Base-by-base conservation (phyloP, 1,284 basidiomycete genomes). In the Malassezia cuniculi region DNA sequence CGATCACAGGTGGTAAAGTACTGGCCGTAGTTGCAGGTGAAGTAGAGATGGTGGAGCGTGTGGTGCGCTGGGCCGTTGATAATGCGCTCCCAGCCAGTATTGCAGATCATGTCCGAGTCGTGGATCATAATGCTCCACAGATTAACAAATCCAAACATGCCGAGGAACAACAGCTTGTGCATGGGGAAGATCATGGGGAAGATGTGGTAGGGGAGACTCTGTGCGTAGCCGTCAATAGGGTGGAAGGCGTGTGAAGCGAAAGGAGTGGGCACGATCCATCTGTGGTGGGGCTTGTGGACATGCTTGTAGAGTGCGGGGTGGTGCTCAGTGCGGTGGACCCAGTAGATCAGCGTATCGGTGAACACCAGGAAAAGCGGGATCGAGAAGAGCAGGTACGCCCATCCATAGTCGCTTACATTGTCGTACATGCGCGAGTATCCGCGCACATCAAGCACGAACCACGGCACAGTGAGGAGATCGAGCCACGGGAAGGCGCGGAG, bases 21-120 rank as follows among this genome's bases (percentile, higher is more conserved):
- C 79, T 73, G 68, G 14, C 87, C 89, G 68, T 90, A 94, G 74
- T 94, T 94, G 62, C 84, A 82, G 18, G 82, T 93, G 70, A 93
- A 94, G 72, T 89, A 39, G 26, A 94, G 70, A 64, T 94, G 90
- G 67, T 95, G 89, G 30, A 95, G 73, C 0, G 89, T 95, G 69
- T 97, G 90, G 63, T 99, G 90, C 4, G 90, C 85, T 3, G 90
- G 93, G 10, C 87, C 86, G 70, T 99, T 97, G 72, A 99, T 90
- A 67, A 86, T 70, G 60, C 75, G 79, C 69, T 95, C 90, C 2
- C 93, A 74, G 6, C 80, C 73, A 65, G 85, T 81, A n/a, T 82
- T 87, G 31, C 83, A 84, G 66, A 95, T 80, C 87, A 99, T 95
- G 72, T 97, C 93, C n/a, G 85, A 89, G 69, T 99, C 90, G 69